Evolutionary conservation across 2,329 filamentous ascomycete species (phyloP), one percentile per base, ranked within the genome.

Genomic region (Trichoderma harzianum): DNA sequence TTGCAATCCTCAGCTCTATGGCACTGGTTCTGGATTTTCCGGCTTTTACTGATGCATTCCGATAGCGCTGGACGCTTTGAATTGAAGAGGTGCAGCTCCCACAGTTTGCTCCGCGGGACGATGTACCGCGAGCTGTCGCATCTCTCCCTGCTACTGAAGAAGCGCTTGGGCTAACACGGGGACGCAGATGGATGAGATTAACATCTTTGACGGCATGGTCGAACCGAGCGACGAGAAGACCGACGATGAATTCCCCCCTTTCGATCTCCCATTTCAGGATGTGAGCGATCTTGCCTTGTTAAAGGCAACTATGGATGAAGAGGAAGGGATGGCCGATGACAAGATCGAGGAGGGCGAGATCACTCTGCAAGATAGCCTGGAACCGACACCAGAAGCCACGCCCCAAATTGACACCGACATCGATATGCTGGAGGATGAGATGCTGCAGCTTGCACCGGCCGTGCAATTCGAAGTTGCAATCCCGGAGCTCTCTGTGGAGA

Each of bases 391-490:
- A 7, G 71, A 70, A 34, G 16, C 21, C 7, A 16, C 28, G 12
- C 14, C 26, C 12, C 26, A 24, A 26, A 26, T 36, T 11, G 39
- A 53, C 14, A 26, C 66, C 28, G 57, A 69, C 43, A 36, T 61
- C 10, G 28, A 67, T 39, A 21, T 39, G 24, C 7, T 30, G 16
- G 39, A 3, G 10, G 55, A 61, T 18, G 51, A 32, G 8, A 18
- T 16, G 24, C 18, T 36, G 18, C 26, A 39, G 14, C n/a, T 26
- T 43, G 26, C 30, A 26, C 32, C 53, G 26, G 18, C 61, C 12
- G 26, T 26, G 43, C 74, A 70, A 30, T 63, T 83, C n/a, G 77
- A 83, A 64, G 76, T 83, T 26, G 72, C 74, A 0, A 76, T 83
- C 16, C 79, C 78, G 2, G 72, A 75, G 12, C 72, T 83, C 14